Evolutionary conservation across 768 basidiomycete species (phyloP), one percentile per base, ranked within the genome.

Genomic region (Cyathus striatus): DNA sequence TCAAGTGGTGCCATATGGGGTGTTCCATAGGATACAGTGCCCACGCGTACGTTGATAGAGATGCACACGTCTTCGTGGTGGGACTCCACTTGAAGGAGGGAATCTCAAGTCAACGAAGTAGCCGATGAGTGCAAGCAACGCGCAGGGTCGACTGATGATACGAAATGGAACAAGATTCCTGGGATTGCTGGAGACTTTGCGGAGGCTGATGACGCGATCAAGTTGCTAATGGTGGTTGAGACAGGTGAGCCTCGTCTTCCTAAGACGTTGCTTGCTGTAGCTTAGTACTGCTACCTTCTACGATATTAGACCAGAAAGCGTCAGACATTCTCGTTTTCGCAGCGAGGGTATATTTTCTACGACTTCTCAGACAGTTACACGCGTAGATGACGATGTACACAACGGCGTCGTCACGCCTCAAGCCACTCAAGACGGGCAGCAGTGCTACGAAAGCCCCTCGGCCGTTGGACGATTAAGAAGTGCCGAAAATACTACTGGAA

Each of bases 1-100:
- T 86, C 88, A 2, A 83, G 83, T 38, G 93, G 93, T n/a, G n/a
- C n/a, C n/a, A n/a, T 0, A 80, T 95, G 20, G 93, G 93, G 1
- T 71, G 75, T 33, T 68, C 75, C 3, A 65, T 94, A 34, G n/a
- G n/a, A n/a, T n/a, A n/a, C n/a, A n/a, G n/a, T n/a, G 89, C 90
- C 1, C 65, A 71, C 10, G 65, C 73, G 48, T 94, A 94, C 51
- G 81, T 86, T 4, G 57, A 66, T 41, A 70, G 87, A n/a, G 90
- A 90, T 5, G 88, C 88, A 5, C 68, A 68, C 40, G 75, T 86
- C 5, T 91, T 85, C 54, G 53, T 93, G 13, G 81, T 90, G 5
- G 89, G 86, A n/a, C n/a, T n/a, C n/a, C n/a, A n/a, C n/a, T n/a
- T n/a, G n/a, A 1, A 71, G 91, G 23, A 66, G 87, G 43, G 61